These are phyloP conservation scores for Schizochytrium sp. DNA, from an alignment of 108 stramenopile species.

Conservation along the genomic window DNA sequence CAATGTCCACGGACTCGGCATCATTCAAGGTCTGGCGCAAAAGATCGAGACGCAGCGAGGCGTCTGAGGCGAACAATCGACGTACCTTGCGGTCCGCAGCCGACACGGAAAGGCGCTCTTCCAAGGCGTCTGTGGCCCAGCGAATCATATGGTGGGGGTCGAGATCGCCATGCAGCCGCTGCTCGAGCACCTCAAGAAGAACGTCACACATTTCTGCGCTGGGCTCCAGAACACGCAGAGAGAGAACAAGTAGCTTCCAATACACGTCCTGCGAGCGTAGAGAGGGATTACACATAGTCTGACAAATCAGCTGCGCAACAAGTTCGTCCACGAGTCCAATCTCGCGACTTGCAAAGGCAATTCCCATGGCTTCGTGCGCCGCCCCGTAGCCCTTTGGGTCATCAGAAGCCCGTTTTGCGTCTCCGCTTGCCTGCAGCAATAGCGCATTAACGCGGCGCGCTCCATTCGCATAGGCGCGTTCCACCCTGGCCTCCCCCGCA, in stretches of 20 bases:
- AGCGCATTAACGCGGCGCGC: neutral
- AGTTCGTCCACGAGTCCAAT: slow-evolving; percentile 1
- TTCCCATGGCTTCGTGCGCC: neutral
- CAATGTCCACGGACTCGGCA: neutral
- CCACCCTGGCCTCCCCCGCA: neutral
- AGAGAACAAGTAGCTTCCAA: neutral
- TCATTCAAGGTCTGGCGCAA: neutral
- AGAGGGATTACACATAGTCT: neutral
- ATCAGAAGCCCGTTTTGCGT: neutral
- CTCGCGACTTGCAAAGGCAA: neutral
- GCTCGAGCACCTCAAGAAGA: neutral
- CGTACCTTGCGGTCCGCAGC: slow-evolving; percentile 3
- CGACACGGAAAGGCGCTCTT: neutral
- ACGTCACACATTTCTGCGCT: neutral
- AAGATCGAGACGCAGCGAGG: neutral
- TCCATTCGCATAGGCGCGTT: neutral
- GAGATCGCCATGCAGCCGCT: neutral
- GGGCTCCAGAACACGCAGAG: neutral
- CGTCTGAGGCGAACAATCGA: neutral
- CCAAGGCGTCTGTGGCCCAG: neutral
- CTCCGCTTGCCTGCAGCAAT: neutral
- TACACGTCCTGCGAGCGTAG: neutral
- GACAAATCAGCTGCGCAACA: neutral
- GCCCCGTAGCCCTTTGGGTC: neutral
- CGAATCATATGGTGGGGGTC: neutral